These are phyloP conservation scores for Boletus sp. DNA, from an alignment of 1,284 basidiomycete species.

Conservation along the genomic window DNA sequence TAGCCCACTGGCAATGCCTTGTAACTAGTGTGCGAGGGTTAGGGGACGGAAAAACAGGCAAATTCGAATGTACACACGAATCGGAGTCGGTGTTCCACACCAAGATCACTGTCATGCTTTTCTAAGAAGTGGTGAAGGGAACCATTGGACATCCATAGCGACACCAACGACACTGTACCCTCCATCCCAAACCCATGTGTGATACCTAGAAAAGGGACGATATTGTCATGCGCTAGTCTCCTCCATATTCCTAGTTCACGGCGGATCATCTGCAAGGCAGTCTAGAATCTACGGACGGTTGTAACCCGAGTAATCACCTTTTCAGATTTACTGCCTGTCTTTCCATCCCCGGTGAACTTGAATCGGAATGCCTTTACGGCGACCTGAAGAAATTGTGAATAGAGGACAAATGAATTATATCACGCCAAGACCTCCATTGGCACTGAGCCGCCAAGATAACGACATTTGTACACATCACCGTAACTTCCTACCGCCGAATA, in stretches of 20 bases:
- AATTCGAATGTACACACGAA: conserved; percentile 11
- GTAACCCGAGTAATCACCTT: too few relatives aligned
- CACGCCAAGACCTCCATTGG: neutral
- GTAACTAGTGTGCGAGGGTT: neutral
- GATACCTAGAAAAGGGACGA: conserved; percentile 27
- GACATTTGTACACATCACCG: conserved; percentile 16
- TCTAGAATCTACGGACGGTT: too few relatives aligned
- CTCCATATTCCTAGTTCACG: conserved; percentile 30
- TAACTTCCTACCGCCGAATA: conserved; percentile 5
- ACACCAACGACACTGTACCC: conserved; percentile 19
- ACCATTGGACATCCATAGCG: conserved; percentile 27
- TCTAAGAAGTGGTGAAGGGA: conserved; percentile 16
- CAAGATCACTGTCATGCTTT: conserved; percentile 2
- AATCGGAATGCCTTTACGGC: conserved; percentile 25
- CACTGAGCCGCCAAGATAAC: neutral
- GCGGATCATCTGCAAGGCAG: conserved; percentile 14
- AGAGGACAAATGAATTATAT: too few relatives aligned
- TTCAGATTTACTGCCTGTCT: neutral
- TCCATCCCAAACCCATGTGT: conserved; percentile 21
- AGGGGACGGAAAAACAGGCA: neutral
- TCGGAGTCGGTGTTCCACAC: conserved; percentile 4
- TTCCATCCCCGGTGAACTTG: neutral
- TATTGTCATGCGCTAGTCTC: conserved; percentile 19
- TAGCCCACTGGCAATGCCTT: conserved; percentile 18
- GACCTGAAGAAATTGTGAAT: conserved; percentile 13